A percentile compares a stretch with the other conserved stretches of the same genome.
phyloP scores from a whole-genome alignment of 208 protist species.

The Ichthyophonus hoferi region DNA sequence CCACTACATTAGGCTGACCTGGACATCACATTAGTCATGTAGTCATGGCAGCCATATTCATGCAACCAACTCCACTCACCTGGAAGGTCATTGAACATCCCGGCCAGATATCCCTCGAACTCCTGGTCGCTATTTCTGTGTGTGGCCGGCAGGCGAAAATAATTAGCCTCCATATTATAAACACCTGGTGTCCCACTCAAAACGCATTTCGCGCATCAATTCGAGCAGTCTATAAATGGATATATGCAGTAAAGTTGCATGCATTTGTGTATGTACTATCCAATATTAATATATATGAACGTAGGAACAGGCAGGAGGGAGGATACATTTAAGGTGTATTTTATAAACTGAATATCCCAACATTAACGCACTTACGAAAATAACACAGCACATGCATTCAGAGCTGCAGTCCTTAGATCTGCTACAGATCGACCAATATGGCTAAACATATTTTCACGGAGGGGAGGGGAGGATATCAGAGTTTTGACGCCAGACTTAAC shows the following conservation, averaged over 20 bases:
- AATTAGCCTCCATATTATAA: no score
- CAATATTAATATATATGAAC: not conserved
- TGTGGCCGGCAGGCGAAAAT: no score
- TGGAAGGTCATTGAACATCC: not conserved
- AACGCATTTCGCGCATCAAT: no score
- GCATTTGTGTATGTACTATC: not conserved
- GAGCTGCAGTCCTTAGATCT: not conserved
- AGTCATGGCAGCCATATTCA: not conserved
- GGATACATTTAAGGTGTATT: no score
- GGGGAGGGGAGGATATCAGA: not conserved
- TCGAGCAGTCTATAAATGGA: no score
- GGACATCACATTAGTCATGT: no score
- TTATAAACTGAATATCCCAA: no score
- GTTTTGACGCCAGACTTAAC: not conserved
- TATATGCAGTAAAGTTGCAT: no score
- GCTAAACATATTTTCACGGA: not conserved
- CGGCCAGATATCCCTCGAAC: not conserved
- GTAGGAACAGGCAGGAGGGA: not conserved
- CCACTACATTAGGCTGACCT: not conserved
- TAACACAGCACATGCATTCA: not conserved
- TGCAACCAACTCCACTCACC: not conserved
- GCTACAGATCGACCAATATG: not conserved
- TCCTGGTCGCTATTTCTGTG: not conserved
- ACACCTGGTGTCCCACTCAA: no score
- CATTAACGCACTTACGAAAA: not conserved